A percentile compares a stretch with the other conserved stretches of the same genome.
Evolutionary conservation across 75 land plant species (phyloP).

Genomic region (Picea glauca): DNA sequence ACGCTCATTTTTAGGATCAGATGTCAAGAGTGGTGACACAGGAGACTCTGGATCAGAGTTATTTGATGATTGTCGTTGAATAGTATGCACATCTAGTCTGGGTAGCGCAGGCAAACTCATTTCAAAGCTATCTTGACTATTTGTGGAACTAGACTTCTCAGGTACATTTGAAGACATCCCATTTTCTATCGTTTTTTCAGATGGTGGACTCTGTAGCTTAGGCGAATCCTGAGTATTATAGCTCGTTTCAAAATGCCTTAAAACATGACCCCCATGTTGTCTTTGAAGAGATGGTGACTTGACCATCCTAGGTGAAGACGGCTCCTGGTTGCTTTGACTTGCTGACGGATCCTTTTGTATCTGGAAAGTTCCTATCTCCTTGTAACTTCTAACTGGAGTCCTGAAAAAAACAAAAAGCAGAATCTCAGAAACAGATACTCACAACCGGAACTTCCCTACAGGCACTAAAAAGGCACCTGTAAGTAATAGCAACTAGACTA

Average conservation of each 20-base stretch:
- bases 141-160: slow-evolving; percentile 55
- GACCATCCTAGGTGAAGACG: slow-evolving; percentile 74
- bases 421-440: not conserved
- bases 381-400: slow-evolving; percentile 56
- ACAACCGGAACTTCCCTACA: not conserved
- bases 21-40: slow-evolving; percentile 93
- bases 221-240: slow-evolving; percentile 53
- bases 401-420: slow-evolving; percentile 16
- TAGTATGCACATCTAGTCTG: slow-evolving; percentile 65
- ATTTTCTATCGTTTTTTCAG: slow-evolving; percentile 66
- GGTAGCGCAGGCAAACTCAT: slow-evolving; percentile 59
- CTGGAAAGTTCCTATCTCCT: slow-evolving; percentile 51
- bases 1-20: slow-evolving; percentile 96
- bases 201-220: slow-evolving; percentile 61
- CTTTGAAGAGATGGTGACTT: slow-evolving; percentile 93
- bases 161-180: slow-evolving; percentile 40
- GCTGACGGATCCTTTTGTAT: slow-evolving; percentile 70
- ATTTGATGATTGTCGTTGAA: slow-evolving; percentile 50
- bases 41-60: slow-evolving; percentile 95
- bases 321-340: slow-evolving; percentile 52
- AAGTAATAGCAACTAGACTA: not conserved
- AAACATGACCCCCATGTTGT: slow-evolving; percentile 36
- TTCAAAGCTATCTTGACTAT: slow-evolving; percentile 88
- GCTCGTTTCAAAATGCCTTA: slow-evolving; percentile 32
- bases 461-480: not conserved